Base-by-base conservation (phyloP, 2,329 filamentous ascomycete genomes). In the Aureobasidium sp. region DNA sequence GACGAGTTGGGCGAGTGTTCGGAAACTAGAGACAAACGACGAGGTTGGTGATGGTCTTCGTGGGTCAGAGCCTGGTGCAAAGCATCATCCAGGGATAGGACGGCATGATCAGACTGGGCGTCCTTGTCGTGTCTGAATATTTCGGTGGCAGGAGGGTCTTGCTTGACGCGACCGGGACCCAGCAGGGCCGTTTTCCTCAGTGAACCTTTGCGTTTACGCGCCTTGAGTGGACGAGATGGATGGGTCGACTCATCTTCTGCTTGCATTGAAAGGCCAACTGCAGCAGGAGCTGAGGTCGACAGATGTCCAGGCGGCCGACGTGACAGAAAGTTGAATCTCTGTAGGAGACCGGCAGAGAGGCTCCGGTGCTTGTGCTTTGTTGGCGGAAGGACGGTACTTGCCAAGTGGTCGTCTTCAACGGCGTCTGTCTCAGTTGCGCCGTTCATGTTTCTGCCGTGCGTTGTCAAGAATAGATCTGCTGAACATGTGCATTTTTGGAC, bases 181-280 rank as follows among this genome's bases (percentile, higher is more conserved):
- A 96, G 80, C 53, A 96, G 79, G 29, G 91, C 91, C 12, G 90
- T 90, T 75, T 96, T 96, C 63, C 92, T 84, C 72, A 97, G 78
- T 12, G 92, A 96, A 4, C 91, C 91, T 71, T 89, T 89, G 63
- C 92, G 84, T 68, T 86, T 86, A 61, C 91, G 80, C 50, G 84
- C 84, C 71, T 80, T 78, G 61, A 71, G 81, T 63, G 81, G 77
- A 61, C 68, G 63, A 74, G 82, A 74, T 67, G 81, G 77, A 74
- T 81, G 71, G 73, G 79, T 70, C 74, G 79, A 69, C 76, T 71
- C 70, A 60, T 73, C 57, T 50, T 60, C 57, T 50, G 35, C 45
- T 60, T 60, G 57, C 57, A 60, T 60, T 60, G 57, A 35, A n/a
- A 44, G 37, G n/a, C 24, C 45, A 40, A 49, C 29, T n/a, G 44